Base-by-base conservation (phyloP, 116 monocot species). In the Papilionanthe hybrid region DNA sequence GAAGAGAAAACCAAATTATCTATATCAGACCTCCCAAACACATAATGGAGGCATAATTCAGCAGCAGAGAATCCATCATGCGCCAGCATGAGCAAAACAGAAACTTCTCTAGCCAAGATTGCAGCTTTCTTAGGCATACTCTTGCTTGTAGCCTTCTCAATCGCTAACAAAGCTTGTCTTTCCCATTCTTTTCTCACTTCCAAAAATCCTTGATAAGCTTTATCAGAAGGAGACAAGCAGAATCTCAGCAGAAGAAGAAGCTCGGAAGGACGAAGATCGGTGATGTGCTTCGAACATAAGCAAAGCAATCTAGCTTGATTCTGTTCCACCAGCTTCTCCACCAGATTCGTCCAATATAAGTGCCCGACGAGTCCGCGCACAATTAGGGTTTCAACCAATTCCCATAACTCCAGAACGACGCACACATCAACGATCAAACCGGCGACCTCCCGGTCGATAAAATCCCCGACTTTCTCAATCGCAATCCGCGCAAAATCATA, bases 1-100 rank as follows among this genome's bases (percentile, higher is more conserved):
- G 91, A 86, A 20, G 89, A 83, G 11, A 98, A 81, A 32, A 94
- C 80, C 15, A 92, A 49, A 0, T 78, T 82, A n/a, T 92, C 91
- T 15, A 87, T 42, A 69, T 80, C 87, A n/a, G 37, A 57, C 0
- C 82, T 87, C 50, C 88, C 86, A 80, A 98, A 92, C 79, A 98
- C 81, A 75, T 86, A 83, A 86, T 98, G 97, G 83, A 98, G 82
- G 83, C 97, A 92, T 49, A 84, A 47, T 66, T 98, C 94, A 3
- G 89, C 57, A 5, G 94, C 69, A 1, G 84, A 79, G 82, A 98
- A 98, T 7, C 85, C 88, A 78, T 98, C 94, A 66, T 87, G 81
- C 10, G 91, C 92, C 86, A 94, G 79, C 92, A 92, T 90, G 0
- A 98, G 79, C 76, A 94, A 41, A 71, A 98, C 47, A 5, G 97